Base-by-base conservation (phyloP, 495 filamentous ascomycete genomes). In the Daldinia grandis region DNA sequence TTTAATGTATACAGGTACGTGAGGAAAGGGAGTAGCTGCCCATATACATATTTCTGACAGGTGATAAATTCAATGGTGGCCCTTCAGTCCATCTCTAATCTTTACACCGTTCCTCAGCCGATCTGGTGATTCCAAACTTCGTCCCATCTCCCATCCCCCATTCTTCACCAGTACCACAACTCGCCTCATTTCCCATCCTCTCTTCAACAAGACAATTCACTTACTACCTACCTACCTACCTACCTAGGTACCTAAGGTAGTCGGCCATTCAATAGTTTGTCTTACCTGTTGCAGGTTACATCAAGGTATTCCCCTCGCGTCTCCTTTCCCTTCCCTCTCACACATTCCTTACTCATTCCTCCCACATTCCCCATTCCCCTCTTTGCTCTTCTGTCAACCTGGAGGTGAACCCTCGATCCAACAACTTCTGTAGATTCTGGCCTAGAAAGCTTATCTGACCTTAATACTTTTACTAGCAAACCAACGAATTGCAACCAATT, bases 241-340 rank as follows among this genome's bases (percentile, higher is more conserved):
- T 56, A 49, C 33, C 5, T 38, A 38, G 35, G 35, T 15, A 15
- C 35, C 7, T 4, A 47, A 17, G 40, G 33, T 55, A 53, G 40
- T 64, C 27, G 30, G 64, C 8, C 49, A 53, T 53, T 49, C 37
- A 30, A n/a, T 30, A 61, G 12, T n/a, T 68, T 55, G 69, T 72
- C 54, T 56, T 21, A 67, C 64, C 60, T 56, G 47, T 47, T 12
- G 5, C 25, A 51, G 27, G 54, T 30, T 58, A 44, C 62, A 63
- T 38, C 58, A 19, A 71, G 57, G 68, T 70, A 68, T 27, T 68
- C 8, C 7, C 12, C 2, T 14, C 7, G 5, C 10, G 37, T 50
- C 24, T 53, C 21, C 17, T 62, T 51, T 19, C 51, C 44, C 27
- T 24, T 31, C 12, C 30, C n/a, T 38, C n/a, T 49, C 25, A 35